A percentile compares a stretch with the other conserved stretches of the same genome.
These are phyloP conservation scores for Trichoderma sp. DNA, from an alignment of 2,329 filamentous ascomycete species.

Conservation along the genomic window DNA sequence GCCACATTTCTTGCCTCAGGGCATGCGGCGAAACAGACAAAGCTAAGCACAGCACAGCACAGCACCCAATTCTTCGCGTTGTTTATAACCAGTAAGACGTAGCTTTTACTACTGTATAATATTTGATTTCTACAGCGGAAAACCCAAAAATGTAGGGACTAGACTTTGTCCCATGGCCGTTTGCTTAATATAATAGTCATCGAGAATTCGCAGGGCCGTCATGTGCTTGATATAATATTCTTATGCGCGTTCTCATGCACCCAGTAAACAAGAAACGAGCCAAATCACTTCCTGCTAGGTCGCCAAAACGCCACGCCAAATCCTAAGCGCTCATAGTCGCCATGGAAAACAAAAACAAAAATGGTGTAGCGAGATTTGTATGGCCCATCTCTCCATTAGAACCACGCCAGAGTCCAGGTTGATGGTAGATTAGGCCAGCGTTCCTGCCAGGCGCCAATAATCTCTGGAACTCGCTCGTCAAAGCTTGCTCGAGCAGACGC, in stretches of 20 bases:
- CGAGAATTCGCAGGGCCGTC: neutral
- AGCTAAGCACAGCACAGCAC: conserved; percentile 1
- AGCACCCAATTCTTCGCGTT: neutral
- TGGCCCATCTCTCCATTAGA: conserved; percentile 52
- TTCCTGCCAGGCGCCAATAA: conserved; percentile 91
- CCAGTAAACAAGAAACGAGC: neutral
- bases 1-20: conserved; percentile 1
- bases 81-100: neutral
- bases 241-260: neutral
- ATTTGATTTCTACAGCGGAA: neutral
- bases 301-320: conserved; percentile 24
- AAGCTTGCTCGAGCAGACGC: conserved; percentile 73
- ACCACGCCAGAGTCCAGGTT: conserved; percentile 94
- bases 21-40: neutral
- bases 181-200: neutral
- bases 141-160: neutral
- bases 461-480: conserved; percentile 89
- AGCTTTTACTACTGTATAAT: neutral
- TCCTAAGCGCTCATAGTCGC: neutral
- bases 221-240: neutral
- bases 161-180: neutral
- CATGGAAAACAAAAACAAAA: neutral
- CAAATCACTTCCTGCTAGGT: neutral
- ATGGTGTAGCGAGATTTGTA: neutral
- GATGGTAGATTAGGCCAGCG: conserved; percentile 89